Evolutionary conservation across 305 asterid genomes (phyloP), one percentile per base, ranked within the genome.

Genomic region (Fraxinus greggii): DNA sequence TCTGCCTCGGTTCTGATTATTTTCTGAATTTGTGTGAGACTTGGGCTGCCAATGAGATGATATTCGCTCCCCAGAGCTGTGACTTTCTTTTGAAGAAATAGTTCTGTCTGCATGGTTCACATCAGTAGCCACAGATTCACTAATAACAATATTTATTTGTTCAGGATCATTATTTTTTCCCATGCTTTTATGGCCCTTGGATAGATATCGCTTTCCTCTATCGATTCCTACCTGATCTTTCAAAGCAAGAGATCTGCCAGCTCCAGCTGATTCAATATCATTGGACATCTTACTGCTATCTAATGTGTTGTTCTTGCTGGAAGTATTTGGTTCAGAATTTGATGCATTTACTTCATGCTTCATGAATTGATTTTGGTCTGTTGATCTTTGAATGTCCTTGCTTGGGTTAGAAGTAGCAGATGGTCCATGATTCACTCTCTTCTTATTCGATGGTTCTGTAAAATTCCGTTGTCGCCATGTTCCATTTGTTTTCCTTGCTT

Each of bases 11-110:
- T 83, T 89, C 82, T 88, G 90, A 85, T 82, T 82, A 85, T 84
- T 84, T 65, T 82, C 88, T 76, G 90, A 48, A 84, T 81, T 73
- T 69, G 91, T 51, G 81, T 83, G 84, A 19, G 91, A 78, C 86
- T 97, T 97, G 33, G 96, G 99, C 80, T 92, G 93, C 99, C 99
- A 97, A 51, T 91, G 97, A 81, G 98, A 84, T 21, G 90, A 84
- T 15, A 88, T 35, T 45, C 90, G 88, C 76, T 92, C 95, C 77
- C 88, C 94, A 77, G 84, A 2, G 73, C 87, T 87, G 69, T 88
- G 91, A 81, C 77, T 89, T 81, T 92, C 98, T 79, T 88, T 92
- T 3, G 91, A 76, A 78, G 76, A 54, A 75, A 78, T 67, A 75
- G 81, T 79, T 87, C 88, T 89, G 79, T 87, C 97, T 2, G 83